Conservation (phyloP, 805 yeast genomes). For the Sugiyamaella mastotermitis region DNA sequence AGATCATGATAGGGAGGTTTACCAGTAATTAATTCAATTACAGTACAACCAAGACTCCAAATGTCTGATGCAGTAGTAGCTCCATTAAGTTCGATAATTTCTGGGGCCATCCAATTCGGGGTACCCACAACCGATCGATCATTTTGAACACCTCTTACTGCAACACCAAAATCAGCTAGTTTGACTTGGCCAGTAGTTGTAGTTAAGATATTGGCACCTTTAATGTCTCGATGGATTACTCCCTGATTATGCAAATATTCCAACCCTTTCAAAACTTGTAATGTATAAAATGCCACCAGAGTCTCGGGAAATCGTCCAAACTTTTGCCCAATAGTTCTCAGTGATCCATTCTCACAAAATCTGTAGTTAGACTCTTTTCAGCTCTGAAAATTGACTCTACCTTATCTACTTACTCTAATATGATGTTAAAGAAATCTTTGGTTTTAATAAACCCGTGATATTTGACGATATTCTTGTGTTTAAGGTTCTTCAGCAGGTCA, state of each 20-base stretch:
- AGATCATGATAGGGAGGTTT: constrained; percentile 80
- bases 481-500: constrained; percentile 55
- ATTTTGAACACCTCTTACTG: constrained; percentile 39
- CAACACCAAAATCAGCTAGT: constrained; percentile 75
- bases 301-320: constrained; percentile 52
- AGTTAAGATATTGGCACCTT: constrained; percentile 66
- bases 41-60: constrained; percentile 90
- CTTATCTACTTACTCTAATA: constrained; percentile 46
- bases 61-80: constrained; percentile 81
- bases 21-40: constrained; percentile 79
- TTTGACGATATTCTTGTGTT: constrained; percentile 62
- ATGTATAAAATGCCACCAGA: constrained; percentile 43
- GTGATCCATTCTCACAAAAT: constrained; percentile 55
- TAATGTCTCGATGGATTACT: constrained; percentile 71
- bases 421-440: constrained; percentile 45
- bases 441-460: constrained; percentile 63
- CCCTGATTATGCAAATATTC: constrained; percentile 63
- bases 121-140: constrained; percentile 55
- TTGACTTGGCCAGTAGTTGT: constrained; percentile 60
- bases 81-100: constrained; percentile 77
- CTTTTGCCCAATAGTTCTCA: constrained; percentile 46
- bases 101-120: constrained; percentile 99
- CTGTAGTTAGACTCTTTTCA: constrained; percentile 13
- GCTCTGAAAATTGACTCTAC: background rate
- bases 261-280: constrained; percentile 56